Conservation (phyloP, 2,329 filamentous ascomycete species). For the Colletotrichum orchidophilum region DNA sequence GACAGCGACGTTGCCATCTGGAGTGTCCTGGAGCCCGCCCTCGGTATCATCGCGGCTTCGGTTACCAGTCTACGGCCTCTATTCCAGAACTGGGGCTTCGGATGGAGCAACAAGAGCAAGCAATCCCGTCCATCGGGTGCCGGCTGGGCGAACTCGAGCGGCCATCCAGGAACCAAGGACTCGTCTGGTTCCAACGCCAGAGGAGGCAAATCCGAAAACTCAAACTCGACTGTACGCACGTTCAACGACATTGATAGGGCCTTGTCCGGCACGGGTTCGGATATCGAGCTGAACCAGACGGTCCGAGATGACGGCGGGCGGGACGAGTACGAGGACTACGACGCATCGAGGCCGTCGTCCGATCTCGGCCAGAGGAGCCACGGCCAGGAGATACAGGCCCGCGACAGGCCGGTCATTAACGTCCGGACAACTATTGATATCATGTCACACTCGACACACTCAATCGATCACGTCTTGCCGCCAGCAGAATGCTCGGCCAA, state of each 20-base stretch:
- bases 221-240: constrained; percentile 8
- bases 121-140: constrained; percentile 18
- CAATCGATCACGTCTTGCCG: not conserved
- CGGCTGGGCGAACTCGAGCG: constrained; percentile 4
- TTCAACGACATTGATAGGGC: constrained; percentile 22
- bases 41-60: constrained; percentile 46
- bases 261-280: constrained; percentile 15
- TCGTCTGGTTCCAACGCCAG: not conserved
- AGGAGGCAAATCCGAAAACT: not conserved
- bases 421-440: constrained; percentile 30
- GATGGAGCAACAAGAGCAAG: constrained; percentile 31
- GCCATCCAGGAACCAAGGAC: not conserved
- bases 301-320: not conserved
- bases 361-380: constrained; percentile 19
- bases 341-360: constrained; percentile 23
- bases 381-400: not conserved
- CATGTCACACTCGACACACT: constrained; percentile 14
- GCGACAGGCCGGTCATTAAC: constrained; percentile 20
- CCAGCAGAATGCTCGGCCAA: constrained; percentile 4
- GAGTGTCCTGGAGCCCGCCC: constrained; percentile 44
- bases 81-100: constrained; percentile 41
- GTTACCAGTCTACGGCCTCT: constrained; percentile 44
- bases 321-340: constrained; percentile 4
- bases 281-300: constrained; percentile 32
- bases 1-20: constrained; percentile 44